phyloP scores from a whole-genome alignment of 2,329 filamentous ascomycete genomes.

The Hypoxylon sp. region DNA sequence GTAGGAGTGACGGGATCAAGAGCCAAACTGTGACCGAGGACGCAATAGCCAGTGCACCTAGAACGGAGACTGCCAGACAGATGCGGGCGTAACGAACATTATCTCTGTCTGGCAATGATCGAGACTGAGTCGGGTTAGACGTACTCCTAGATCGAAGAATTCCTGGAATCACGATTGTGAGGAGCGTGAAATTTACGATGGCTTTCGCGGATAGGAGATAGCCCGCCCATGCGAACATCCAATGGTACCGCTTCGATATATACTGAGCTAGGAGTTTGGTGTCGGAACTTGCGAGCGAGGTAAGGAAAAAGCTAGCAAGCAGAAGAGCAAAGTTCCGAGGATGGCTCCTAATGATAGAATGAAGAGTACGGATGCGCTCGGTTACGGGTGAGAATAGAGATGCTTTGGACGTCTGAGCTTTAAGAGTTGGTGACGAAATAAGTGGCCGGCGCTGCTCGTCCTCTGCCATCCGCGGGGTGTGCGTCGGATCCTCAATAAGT shows the following conservation, averaged over 20 bases:
- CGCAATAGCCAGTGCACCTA: slow-evolving; percentile 59
- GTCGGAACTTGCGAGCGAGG: slow-evolving; percentile 63
- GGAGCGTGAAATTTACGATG: slow-evolving; percentile 59
- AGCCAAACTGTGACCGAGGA: slow-evolving; percentile 55
- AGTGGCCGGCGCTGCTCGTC: slow-evolving; percentile 55
- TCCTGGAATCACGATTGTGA: slow-evolving; percentile 57
- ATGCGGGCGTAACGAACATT: slow-evolving; percentile 53
- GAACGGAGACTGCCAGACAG: slow-evolving; percentile 55
- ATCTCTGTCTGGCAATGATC: slow-evolving; percentile 46
- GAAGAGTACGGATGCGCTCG: slow-evolving; percentile 49
- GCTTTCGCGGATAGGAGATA: slow-evolving; percentile 63
- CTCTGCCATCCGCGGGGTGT: slow-evolving; percentile 12
- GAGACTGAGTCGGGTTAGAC: slow-evolving; percentile 26
- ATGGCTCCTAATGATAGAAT: slow-evolving; percentile 52
- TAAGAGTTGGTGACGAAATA: slow-evolving; percentile 55
- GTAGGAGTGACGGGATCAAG: slow-evolving; percentile 57
- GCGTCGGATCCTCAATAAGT: slow-evolving; percentile 44
- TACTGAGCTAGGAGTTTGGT: slow-evolving; percentile 64
- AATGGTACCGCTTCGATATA: slow-evolving; percentile 61
- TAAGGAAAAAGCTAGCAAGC: slow-evolving; percentile 60
- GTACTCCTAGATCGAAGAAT: slow-evolving; percentile 49
- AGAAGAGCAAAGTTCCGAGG: slow-evolving; percentile 58
- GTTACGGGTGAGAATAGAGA: slow-evolving; percentile 43
- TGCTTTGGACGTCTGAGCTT: slow-evolving; percentile 49
- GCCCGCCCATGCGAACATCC: slow-evolving; percentile 60